Base-by-base conservation (phyloP, 192 early-diverging fungal species). In the Coemansia sp. region DNA sequence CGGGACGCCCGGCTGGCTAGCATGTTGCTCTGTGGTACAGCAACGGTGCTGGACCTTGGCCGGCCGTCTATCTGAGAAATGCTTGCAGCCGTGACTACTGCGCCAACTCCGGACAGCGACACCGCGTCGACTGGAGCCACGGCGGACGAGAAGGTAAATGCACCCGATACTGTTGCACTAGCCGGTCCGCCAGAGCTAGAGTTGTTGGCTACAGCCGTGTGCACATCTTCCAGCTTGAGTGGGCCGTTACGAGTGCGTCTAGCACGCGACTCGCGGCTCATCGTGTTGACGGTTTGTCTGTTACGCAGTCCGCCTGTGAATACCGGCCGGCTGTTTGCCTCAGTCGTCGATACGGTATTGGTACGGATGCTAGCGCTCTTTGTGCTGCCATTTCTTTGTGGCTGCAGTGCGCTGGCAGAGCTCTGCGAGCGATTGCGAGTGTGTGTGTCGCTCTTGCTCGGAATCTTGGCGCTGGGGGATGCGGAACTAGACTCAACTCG, bases 1-100 rank as follows among this genome's bases (percentile, higher is more conserved):
- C 53, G 60, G 0, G 64, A 62, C 4, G 17, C 20, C 7, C 52
- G 30, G 49, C 32, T 42, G 9, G 40, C 4, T 2, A 26, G 9
- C 2, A 23, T 20, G 26, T 10, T 11, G 5, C 11, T n/a, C 3
- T 9, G 26, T 5, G 43, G 43, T 2, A 27, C 5, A 0, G 69
- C 55, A n/a, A 66, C 51, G 7, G 70, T 66, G 52, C 49, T 55
- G 11, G 70, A 64, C 11, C 70, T 55, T 5, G 50, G 59, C 21
- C 63, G 58, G 23, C 51, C 28, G n/a, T 17, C 27, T 15, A 28
- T 12, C 4, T 14, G 19, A 9, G 32, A 7, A 15, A 14, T 15
- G 23, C 30, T 32, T 21, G 21, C 25, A 22, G 14, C 35, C 17
- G 46, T 27, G 2, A 31, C 23, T 23, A n/a, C 23, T 26, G 43